Percentiles rank a stretch among this genome's conserved stretches.
These are phyloP conservation scores for Sporothrix sp. DNA, from an alignment of 2,329 filamentous ascomycete species.

Conservation along the genomic window DNA sequence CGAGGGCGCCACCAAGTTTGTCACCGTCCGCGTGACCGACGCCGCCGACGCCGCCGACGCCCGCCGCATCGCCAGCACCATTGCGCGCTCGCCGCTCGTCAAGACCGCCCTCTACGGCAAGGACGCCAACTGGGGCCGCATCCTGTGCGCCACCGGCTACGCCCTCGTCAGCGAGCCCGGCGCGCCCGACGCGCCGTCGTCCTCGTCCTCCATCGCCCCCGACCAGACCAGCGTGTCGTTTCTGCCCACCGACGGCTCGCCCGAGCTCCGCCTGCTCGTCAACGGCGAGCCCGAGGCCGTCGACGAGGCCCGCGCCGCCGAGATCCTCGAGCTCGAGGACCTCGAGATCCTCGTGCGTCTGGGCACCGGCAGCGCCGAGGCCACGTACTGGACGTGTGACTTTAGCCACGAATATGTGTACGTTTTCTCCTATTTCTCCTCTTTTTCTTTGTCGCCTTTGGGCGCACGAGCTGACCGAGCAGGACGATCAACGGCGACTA, in stretches of 20 bases:
- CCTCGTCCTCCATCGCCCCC: slow-evolving; percentile 47
- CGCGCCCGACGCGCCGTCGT: slow-evolving; percentile 48
- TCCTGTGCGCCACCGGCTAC: slow-evolving; percentile 90
- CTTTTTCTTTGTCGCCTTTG: neutral
- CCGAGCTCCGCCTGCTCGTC: slow-evolving; percentile 66
- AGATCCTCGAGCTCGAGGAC: slow-evolving; percentile 70
- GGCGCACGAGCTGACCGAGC: slow-evolving; percentile 27
- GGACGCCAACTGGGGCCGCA: slow-evolving; percentile 97
- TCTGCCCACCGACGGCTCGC: slow-evolving; percentile 64
- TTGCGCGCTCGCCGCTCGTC: slow-evolving; percentile 84
- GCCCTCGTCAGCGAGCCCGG: slow-evolving; percentile 51
- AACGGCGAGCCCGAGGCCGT: slow-evolving; percentile 72
- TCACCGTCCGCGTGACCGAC: slow-evolving; percentile 77
- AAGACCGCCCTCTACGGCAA: slow-evolving; percentile 96
- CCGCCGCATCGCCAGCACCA: slow-evolving; percentile 71
- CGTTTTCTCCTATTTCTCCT: slow-evolving; percentile 15
- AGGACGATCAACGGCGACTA: slow-evolving; percentile 59
- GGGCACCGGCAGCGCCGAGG: slow-evolving; percentile 58
- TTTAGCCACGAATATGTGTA: slow-evolving; percentile 70
- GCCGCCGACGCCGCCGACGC: slow-evolving; percentile 60
- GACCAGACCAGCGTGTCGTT: slow-evolving; percentile 70
- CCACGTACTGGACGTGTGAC: slow-evolving; percentile 77
- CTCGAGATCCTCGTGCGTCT: slow-evolving; percentile 68
- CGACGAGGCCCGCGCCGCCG: slow-evolving; percentile 63
- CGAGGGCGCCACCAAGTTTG: slow-evolving; percentile 96